Conservation (phyloP, 1,284 basidiomycete genomes). For the Vanrija pseudolonga region DNA sequence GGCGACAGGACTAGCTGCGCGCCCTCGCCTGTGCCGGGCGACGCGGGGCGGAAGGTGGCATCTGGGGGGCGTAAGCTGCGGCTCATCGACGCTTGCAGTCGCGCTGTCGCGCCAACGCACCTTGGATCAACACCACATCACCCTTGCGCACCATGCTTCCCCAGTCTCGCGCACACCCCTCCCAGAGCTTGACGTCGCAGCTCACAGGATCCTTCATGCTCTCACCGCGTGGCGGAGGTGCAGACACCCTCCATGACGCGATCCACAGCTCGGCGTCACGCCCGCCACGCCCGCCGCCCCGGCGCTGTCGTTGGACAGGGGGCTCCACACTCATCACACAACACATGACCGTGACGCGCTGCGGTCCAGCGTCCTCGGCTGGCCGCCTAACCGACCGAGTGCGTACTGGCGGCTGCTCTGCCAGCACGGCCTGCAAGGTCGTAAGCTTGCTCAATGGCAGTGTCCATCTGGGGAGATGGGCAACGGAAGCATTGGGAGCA, state of each 20-base stretch:
- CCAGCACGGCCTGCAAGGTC: conserved; percentile 16
- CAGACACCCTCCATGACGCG: conserved; percentile 34
- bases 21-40: conserved; percentile 17
- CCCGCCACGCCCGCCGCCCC: conserved; percentile 20
- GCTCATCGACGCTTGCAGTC: background rate
- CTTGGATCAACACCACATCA: conserved; percentile 38
- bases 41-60: conserved; percentile 20
- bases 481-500: conserved; percentile 16
- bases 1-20: conserved; percentile 28
- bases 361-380: background rate
- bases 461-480: conserved; percentile 32
- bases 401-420: background rate
- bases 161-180: conserved; percentile 31
- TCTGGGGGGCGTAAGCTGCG: conserved; percentile 20
- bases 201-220: conserved; percentile 9
- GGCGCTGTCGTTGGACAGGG: conserved; percentile 15
- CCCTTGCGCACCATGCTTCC: conserved; percentile 31
- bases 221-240: conserved; percentile 10
- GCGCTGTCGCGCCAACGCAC: conserved; percentile 21
- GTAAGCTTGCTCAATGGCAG: conserved; percentile 31
- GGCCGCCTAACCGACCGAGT: background rate
- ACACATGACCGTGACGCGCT: conserved; percentile 23
- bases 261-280: conserved; percentile 27
- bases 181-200: conserved; percentile 37
- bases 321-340: conserved; percentile 31